Base-by-base conservation (phyloP, 2,329 filamentous ascomycete genomes). In the Phaeosphaeriaceae sp. region DNA sequence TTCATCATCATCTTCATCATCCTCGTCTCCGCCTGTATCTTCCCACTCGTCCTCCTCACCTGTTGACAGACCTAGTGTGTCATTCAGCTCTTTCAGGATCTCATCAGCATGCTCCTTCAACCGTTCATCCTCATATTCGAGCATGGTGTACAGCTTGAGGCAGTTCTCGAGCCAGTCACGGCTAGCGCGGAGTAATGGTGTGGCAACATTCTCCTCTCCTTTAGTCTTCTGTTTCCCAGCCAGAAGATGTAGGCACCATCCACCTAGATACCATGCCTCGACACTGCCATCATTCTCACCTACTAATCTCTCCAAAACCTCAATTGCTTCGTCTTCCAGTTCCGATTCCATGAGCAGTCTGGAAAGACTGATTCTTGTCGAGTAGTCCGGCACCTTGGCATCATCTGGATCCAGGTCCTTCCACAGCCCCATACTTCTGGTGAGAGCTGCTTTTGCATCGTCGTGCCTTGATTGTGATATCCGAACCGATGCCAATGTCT, bases 191-290 rank as follows among this genome's bases (percentile, higher is more conserved):
- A 91, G 86, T 4, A 85, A 82, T 1, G 81, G 78, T 58, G 82
- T 82, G 4, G 65, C 56, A 13, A 60, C 63, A 75, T 84, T 84
- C 39, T 79, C 77, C 38, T 84, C 79, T 32, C 78, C 78, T 4
- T 74, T 71, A 54, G 74, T 74, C 62, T 80, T 83, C 64, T 84
- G 77, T 79, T 87, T 89, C 71, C 89, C 83, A 9, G 88, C 89
- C 54, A 89, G 79, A 50, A 96, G 82, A 70, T 91, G 90, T 60
- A 95, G 81, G 63, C 91, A 92, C 90, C 93, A 97, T 3, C 94
- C 95, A 35, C 94, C 94, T 4, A 99, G 81, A 76, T 99, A 99
- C 92, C 92, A 97, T 15, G 90, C 89, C 75, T 99, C 94, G 16
- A 99, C 89, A 71, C 93, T 96, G 67, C 89, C 83, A 69, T 99